Evolutionary conservation across 2,329 filamentous ascomycete genomes (phyloP).

Genomic region (Penicillium sp.): DNA sequence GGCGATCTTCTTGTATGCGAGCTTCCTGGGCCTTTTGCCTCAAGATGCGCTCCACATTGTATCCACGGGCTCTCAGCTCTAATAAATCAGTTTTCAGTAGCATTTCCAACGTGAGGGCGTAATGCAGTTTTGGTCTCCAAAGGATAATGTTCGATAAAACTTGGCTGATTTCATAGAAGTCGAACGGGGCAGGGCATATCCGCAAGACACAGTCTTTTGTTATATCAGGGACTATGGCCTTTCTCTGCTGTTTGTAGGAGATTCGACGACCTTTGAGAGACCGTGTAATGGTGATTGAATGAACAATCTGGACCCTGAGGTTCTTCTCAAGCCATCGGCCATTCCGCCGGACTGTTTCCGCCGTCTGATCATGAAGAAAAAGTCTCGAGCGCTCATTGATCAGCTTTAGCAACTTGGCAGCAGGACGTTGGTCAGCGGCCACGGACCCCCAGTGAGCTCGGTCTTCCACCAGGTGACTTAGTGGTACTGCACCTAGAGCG

Average conservation of each 20-base stretch:
- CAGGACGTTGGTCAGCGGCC: slow-evolving; percentile 70
- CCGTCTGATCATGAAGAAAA: slow-evolving; percentile 83
- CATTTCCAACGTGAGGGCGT: slow-evolving; percentile 88
- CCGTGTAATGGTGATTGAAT: slow-evolving; percentile 75
- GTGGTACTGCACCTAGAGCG: slow-evolving; percentile 74
- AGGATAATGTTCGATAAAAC: slow-evolving; percentile 82
- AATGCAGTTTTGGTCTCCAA: slow-evolving; percentile 81
- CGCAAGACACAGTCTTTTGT: slow-evolving; percentile 71
- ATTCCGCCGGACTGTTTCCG: slow-evolving; percentile 83
- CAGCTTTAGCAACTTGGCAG: slow-evolving; percentile 73
- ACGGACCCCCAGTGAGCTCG: slow-evolving; percentile 73
- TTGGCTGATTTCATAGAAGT: slow-evolving; percentile 91
- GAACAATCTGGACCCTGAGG: slow-evolving; percentile 76
- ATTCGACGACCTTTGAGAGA: slow-evolving; percentile 74
- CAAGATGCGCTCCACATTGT: slow-evolving; percentile 95
- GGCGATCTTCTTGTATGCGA: slow-evolving; percentile 81
- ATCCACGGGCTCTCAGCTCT: slow-evolving; percentile 82
- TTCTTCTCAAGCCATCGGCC: slow-evolving; percentile 89
- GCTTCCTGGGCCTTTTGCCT: slow-evolving; percentile 86
- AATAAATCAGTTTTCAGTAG: slow-evolving; percentile 84
- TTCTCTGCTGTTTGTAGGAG: slow-evolving; percentile 74
- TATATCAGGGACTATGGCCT: slow-evolving; percentile 68
- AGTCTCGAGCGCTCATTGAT: slow-evolving; percentile 87
- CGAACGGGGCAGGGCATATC: slow-evolving; percentile 72
- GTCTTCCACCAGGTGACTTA: slow-evolving; percentile 79